Percentiles rank a stretch among this genome's conserved stretches.
These are phyloP conservation scores for Marvania coccoides DNA, from an alignment of 139 green algal genomes.

Conservation along the genomic window DNA sequence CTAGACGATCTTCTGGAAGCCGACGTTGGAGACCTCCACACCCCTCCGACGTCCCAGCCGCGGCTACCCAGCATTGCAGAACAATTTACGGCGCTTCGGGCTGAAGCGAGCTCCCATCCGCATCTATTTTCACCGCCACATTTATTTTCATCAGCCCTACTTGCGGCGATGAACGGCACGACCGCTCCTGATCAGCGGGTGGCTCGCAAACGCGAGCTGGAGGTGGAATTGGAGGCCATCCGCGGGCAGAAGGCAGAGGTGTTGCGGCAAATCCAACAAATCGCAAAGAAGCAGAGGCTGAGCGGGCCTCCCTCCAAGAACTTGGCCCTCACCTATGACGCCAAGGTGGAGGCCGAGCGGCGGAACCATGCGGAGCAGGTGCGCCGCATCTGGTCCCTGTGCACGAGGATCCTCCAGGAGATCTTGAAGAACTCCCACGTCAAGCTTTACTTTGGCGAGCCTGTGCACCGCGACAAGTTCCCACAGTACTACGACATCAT, in stretches of 20 bases:
- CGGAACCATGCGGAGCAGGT: constrained; percentile 9
- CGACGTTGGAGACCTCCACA: too few relatives aligned
- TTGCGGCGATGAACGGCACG: constrained; percentile 6
- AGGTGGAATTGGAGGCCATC: constrained; percentile 11
- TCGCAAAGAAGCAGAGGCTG: constrained; percentile 30
- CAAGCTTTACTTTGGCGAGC: constrained; percentile 34
- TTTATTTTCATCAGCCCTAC: too few relatives aligned
- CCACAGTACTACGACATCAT: constrained; percentile 63
- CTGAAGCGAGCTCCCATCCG: too few relatives aligned
- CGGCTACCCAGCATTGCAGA: too few relatives aligned
- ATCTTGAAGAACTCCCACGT: constrained; percentile 20
- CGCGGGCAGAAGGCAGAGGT: constrained; percentile 32
- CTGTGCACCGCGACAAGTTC: constrained; percentile 18
- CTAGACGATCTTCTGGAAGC: too few relatives aligned
- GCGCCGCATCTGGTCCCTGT: constrained; percentile 17
- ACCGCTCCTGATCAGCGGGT: neutral
- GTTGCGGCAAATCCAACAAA: constrained; percentile 27
- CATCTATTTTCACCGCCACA: too few relatives aligned
- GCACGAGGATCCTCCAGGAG: constrained; percentile 22
- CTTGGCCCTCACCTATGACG: neutral
- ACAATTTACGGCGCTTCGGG: too few relatives aligned
- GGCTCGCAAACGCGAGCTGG: constrained; percentile 17
- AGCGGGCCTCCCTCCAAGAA: constrained; percentile 1
- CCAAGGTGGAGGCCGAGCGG: constrained; percentile 16
- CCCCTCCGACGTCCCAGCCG: too few relatives aligned